Evolutionary conservation across 345 rosid genomes (phyloP), one percentile per base, ranked within the genome.

Genomic region (Linum trigynum): DNA sequence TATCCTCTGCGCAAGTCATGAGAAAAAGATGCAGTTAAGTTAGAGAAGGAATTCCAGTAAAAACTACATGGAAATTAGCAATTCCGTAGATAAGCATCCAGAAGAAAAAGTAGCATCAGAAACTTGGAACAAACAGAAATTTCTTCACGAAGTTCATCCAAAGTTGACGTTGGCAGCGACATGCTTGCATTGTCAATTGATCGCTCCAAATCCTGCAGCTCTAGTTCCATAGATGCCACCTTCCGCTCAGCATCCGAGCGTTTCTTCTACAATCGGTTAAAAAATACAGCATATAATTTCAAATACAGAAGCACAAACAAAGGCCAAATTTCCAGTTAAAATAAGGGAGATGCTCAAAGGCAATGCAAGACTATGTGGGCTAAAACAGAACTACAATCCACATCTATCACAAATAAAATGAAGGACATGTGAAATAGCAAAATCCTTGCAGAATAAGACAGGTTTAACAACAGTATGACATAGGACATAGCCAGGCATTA

Each of bases 121-220:
- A 55, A 67, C 60, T 63, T 2, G 58, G 45, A 66, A 75, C 95
- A 69, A 72, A 94, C 97, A 59, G 83, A 79, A 73, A 90, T 85
- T 78, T 94, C 99, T 81, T 78, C 82, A 64, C 62, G 76, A 75
- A 86, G 89, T 80, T 94, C 96, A 67, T 86, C 85, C 72, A 87
- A 86, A 71, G 77, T 78, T 73, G 90, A 83, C 57, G 72, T 73
- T 62, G 85, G 51, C 61, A 81, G 65, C 62, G 74, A 23, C 64
- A 72, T 79, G 43, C 78, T 74, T 69, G 82, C 90, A 39, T 77
- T 76, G 68, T 64, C 80, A 66, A 64, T 59, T 62, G 85, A 80
- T 5, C 79, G 88, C 79, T 85, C 76, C 61, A 72, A 32, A 70
- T 94, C 99, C 76, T 67, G 83, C 72, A 85, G 74, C 61, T 73